Evolutionary conservation across 805 yeast species (phyloP).

Genomic region (Jamesozyma gamospora): DNA sequence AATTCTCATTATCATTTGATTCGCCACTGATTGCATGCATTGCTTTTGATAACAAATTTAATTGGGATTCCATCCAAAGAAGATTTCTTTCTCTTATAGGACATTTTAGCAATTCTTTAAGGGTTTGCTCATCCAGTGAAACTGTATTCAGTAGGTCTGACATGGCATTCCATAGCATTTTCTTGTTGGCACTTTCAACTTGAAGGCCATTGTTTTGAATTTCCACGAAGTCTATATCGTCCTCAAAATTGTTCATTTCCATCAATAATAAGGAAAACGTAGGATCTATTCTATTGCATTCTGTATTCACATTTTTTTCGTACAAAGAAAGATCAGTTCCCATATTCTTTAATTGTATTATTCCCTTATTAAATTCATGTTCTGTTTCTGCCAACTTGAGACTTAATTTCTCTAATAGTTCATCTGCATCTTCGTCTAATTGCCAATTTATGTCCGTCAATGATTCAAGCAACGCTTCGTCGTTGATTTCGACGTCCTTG

Average conservation of each 20-base stretch:
- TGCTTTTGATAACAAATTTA: constrained; percentile 53
- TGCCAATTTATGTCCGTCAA: constrained; percentile 75
- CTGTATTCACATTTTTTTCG: constrained; percentile 36
- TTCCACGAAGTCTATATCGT: constrained; percentile 64
- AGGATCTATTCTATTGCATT: constrained; percentile 48
- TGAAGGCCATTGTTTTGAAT: constrained; percentile 72
- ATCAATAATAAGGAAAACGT: constrained; percentile 47
- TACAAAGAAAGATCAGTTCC: constrained; percentile 35
- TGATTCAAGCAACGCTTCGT: constrained; percentile 37
- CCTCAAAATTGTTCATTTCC: constrained; percentile 52
- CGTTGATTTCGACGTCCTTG: constrained; percentile 30
- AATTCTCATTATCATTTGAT: constrained; percentile 31
- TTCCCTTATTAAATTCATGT: constrained; percentile 47
- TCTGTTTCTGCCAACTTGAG: constrained; percentile 54
- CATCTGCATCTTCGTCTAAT: constrained; percentile 41
- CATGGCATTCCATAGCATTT: constrained; percentile 60
- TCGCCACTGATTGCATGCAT: constrained; percentile 51
- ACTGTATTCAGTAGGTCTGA: constrained; percentile 62
- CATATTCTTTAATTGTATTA: constrained; percentile 41
- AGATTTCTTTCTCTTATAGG: constrained; percentile 39
- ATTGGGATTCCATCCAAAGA: constrained; percentile 44
- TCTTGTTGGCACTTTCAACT: constrained; percentile 72
- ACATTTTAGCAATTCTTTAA: constrained; percentile 37
- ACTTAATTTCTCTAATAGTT: constrained; percentile 46
- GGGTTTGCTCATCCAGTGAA: constrained; percentile 47